A percentile compares a stretch with the other conserved stretches of the same genome.
phyloP scores from a whole-genome alignment of 2,329 filamentous ascomycete genomes.

The Apiospora marii region DNA sequence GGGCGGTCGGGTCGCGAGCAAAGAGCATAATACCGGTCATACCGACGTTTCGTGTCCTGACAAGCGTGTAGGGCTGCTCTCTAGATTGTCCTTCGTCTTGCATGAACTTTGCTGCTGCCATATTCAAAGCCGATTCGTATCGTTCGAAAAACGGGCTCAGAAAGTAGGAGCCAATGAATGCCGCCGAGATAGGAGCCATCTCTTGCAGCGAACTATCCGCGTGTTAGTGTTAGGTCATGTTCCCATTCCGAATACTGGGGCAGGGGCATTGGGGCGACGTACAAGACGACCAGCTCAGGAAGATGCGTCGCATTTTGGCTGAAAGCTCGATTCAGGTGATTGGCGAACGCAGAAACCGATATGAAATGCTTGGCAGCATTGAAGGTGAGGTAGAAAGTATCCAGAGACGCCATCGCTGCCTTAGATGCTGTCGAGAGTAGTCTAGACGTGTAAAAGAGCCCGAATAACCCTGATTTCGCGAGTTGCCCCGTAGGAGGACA shows the following conservation, averaged over 20 bases:
- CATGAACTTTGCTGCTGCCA: constrained; percentile 62
- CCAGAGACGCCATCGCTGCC: constrained; percentile 59
- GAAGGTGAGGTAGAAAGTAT: constrained; percentile 84
- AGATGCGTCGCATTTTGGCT: constrained; percentile 53
- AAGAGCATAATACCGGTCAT: constrained; percentile 93
- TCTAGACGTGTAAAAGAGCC: neutral
- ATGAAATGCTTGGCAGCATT: constrained; percentile 83
- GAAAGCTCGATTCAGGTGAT: constrained; percentile 71
- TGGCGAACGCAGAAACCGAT: constrained; percentile 73
- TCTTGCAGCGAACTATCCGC: constrained; percentile 80
- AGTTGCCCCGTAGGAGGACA: neutral
- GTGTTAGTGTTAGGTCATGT: constrained; percentile 27
- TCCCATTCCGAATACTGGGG: constrained; percentile 10
- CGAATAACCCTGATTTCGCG: neutral
- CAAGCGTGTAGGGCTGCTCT: constrained; percentile 68
- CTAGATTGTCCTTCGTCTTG: constrained; percentile 32
- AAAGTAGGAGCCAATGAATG: constrained; percentile 85
- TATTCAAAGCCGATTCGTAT: constrained; percentile 75
- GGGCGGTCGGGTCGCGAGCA: constrained; percentile 66
- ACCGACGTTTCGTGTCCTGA: constrained; percentile 78
- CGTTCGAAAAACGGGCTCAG: constrained; percentile 78
- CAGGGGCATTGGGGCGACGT: constrained; percentile 42
- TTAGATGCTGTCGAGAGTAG: neutral
- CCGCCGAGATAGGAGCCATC: constrained; percentile 81
- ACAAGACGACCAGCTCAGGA: constrained; percentile 66